phyloP scores from a whole-genome alignment of 2,329 filamentous ascomycete species.

The Davidsoniella virescens region DNA sequence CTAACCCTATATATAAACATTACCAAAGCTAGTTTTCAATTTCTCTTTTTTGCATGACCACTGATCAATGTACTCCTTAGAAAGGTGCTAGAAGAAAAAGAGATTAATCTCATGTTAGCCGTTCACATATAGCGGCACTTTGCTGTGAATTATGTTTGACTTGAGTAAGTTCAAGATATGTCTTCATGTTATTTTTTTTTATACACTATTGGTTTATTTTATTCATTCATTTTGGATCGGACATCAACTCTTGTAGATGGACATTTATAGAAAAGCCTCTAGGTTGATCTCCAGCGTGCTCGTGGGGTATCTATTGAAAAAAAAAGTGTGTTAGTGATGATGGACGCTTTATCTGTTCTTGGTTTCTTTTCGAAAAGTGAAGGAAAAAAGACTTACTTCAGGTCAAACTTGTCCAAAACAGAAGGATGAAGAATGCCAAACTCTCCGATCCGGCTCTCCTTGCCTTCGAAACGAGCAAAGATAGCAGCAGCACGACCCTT shows the following conservation, averaged over 20 bases:
- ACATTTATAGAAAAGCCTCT: slow-evolving; percentile 65
- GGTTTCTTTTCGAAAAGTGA: background rate
- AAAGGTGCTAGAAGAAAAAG: too few relatives aligned
- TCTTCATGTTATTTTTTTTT: slow-evolving; percentile 12
- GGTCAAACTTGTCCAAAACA: slow-evolving; percentile 83
- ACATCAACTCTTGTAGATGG: slow-evolving; percentile 12
- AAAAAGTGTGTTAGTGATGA: background rate
- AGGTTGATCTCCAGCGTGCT: slow-evolving; percentile 91
- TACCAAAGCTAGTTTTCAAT: background rate
- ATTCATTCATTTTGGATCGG: slow-evolving; percentile 7
- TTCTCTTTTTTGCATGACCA: background rate
- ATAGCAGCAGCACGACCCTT: slow-evolving; percentile 76
- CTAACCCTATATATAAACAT: too few relatives aligned
- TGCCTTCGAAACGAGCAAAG: slow-evolving; percentile 56
- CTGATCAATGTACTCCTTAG: too few relatives aligned
- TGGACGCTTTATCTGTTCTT: background rate
- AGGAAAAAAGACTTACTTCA: slow-evolving; percentile 41
- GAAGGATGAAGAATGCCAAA: slow-evolving; percentile 90
- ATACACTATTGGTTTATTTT: slow-evolving; percentile 8
- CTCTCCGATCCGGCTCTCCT: slow-evolving; percentile 58
- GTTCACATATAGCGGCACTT: too few relatives aligned
- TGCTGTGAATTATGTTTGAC: background rate
- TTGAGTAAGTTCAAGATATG: background rate
- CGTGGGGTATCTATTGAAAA: slow-evolving; percentile 56
- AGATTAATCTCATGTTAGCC: too few relatives aligned